phyloP scores from a whole-genome alignment of 129 eudicot species.

The Escallonia rubra region DNA sequence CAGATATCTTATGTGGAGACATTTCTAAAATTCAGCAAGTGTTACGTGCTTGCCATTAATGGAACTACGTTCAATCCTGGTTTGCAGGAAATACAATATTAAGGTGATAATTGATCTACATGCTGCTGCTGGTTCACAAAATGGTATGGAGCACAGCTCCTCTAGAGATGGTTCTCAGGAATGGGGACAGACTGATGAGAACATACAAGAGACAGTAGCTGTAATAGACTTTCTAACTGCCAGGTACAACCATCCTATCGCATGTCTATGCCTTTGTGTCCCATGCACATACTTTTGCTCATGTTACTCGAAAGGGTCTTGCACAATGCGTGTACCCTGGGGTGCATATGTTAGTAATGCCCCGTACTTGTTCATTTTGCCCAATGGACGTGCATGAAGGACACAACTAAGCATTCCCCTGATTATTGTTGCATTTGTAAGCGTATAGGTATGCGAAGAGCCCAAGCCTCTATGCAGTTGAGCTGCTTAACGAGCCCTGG shows the following conservation, averaged over 20 bases:
- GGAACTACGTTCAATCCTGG: too few species aligned
- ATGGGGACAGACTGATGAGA: slow-evolving; percentile 52
- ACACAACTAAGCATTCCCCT: background rate
- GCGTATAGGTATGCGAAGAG: slow-evolving; percentile 36
- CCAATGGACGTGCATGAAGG: background rate
- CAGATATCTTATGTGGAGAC: background rate
- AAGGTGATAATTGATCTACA: slow-evolving; percentile 74
- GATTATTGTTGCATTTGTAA: background rate
- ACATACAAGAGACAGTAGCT: slow-evolving; percentile 46
- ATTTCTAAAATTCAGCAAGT: background rate
- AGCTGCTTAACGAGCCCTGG: slow-evolving; percentile 66
- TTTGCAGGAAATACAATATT: slow-evolving; percentile 48
- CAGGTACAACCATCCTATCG: slow-evolving; percentile 22
- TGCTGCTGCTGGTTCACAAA: slow-evolving; percentile 87
- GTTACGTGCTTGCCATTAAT: too few species aligned
- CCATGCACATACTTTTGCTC: background rate
- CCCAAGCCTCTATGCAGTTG: slow-evolving; percentile 55
- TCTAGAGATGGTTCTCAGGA: slow-evolving; percentile 52
- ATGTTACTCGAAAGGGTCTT: background rate
- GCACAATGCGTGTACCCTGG: background rate
- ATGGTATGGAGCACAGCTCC: slow-evolving; percentile 61
- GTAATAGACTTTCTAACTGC: slow-evolving; percentile 59
- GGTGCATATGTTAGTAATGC: too few species aligned
- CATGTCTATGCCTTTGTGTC: background rate
- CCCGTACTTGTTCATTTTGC: background rate